These are phyloP conservation scores for Microbotryum saponariae DNA, from an alignment of 1,284 basidiomycete genomes.

Conservation along the genomic window DNA sequence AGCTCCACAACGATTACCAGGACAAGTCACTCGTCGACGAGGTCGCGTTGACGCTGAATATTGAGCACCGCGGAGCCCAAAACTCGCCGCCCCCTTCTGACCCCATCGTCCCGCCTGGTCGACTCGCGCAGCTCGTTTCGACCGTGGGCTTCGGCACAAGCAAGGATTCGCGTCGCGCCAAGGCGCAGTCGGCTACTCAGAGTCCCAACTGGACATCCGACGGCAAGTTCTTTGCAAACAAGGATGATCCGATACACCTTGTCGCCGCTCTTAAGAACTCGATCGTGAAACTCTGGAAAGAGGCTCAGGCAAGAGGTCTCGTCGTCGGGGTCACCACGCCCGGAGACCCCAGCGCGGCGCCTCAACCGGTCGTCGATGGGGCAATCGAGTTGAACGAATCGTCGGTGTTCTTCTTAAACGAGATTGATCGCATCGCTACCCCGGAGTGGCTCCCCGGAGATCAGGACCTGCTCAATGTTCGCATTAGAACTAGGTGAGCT, in stretches of 20 bases:
- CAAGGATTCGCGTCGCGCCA: slow-evolving; percentile 5
- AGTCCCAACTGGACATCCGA: slow-evolving; percentile 2
- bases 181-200: neutral
- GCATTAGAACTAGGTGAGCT: slow-evolving; percentile 5
- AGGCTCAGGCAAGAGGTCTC: slow-evolving; percentile 2
- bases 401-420: slow-evolving; percentile 3
- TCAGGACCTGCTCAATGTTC: slow-evolving; percentile 5
- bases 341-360: too few relatives aligned
- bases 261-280: slow-evolving; percentile 5
- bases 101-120: too few relatives aligned
- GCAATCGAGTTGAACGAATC: slow-evolving; percentile 3
- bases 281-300: slow-evolving; percentile 2
- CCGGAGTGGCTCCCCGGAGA: slow-evolving; percentile 8
- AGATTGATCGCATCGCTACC: neutral
- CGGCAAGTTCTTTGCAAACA: slow-evolving; percentile 4
- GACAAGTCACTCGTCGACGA: too few relatives aligned
- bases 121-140: too few relatives aligned
- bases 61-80: too few relatives aligned
- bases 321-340: too few relatives aligned
- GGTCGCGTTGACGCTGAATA: too few relatives aligned
- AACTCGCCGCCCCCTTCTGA: too few relatives aligned
- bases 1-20: too few relatives aligned
- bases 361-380: neutral
- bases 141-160: slow-evolving; percentile 4
- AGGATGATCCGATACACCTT: slow-evolving; percentile 12